Evolutionary conservation across 1,139 yeast genomes (phyloP).

Genomic region (Diutina siamensis): DNA sequence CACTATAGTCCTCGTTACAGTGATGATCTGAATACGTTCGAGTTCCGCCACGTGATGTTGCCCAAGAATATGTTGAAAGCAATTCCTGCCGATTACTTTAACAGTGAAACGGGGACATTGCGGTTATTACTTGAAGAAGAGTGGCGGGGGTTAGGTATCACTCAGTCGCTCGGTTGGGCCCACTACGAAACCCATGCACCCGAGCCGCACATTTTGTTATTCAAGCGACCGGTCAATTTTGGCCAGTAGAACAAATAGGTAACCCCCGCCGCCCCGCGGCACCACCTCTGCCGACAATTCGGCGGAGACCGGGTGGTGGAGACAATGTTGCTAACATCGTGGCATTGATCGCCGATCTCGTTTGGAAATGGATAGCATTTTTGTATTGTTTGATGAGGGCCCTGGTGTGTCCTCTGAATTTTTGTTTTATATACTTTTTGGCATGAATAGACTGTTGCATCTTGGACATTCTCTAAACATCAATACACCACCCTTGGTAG

Average conservation of each 20-base stretch:
- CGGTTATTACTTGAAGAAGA: constrained; percentile 89
- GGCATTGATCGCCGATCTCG: no score
- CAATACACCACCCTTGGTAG: constrained; percentile 7
- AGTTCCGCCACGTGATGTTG: constrained; percentile 85
- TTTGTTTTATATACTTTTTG: neutral
- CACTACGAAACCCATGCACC: constrained; percentile 98
- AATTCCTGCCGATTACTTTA: constrained; percentile 93
- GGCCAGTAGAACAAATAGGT: no score
- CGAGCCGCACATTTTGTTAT: constrained; percentile 90
- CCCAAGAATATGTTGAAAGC: constrained; percentile 94
- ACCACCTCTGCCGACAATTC: no score
- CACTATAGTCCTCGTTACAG: constrained; percentile 90
- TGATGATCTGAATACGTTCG: constrained; percentile 61
- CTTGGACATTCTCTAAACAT: neutral
- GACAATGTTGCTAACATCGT: no score
- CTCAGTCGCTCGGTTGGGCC: constrained; percentile 96
- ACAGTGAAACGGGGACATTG: constrained; percentile 88
- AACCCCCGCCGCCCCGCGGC: no score
- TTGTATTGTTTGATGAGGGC: neutral
- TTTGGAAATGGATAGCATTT: neutral
- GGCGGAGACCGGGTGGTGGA: no score
- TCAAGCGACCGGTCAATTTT: constrained; percentile 52
- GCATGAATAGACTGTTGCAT: neutral
- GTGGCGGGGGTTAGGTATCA: constrained; percentile 97
- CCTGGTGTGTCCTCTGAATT: neutral